A percentile compares a stretch with the other conserved stretches of the same genome.
Conservation (phyloP, 495 filamentous ascomycete genomes). For the Friedmanniomyces simplex region DNA sequence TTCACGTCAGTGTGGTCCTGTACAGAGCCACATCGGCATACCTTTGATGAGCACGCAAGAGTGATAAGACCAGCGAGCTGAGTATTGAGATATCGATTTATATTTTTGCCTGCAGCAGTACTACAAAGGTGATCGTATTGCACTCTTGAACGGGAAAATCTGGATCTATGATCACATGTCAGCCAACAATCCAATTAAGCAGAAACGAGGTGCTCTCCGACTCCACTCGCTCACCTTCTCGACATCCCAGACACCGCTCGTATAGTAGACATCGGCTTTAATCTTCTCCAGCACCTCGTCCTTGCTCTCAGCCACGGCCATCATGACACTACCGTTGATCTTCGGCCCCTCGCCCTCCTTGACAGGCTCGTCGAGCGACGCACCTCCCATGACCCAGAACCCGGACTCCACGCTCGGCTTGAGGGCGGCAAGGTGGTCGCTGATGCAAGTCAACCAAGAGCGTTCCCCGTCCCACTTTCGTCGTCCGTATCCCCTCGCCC, state of each 20-base stretch:
- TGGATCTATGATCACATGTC: slow-evolving; percentile 17
- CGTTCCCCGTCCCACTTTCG: background rate
- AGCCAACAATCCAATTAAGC: background rate
- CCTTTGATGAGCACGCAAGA: too few species aligned
- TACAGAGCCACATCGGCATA: too few species aligned
- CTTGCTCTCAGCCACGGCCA: slow-evolving; percentile 50
- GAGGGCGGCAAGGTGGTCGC: slow-evolving; percentile 45
- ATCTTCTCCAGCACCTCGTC: slow-evolving; percentile 59
- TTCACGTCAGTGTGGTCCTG: too few species aligned
- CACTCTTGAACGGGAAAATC: slow-evolving; percentile 32
- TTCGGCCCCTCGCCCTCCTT: slow-evolving; percentile 50
- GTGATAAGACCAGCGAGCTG: too few species aligned
- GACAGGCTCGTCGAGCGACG: slow-evolving; percentile 57
- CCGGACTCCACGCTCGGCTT: slow-evolving; percentile 36
- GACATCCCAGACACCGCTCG: slow-evolving; percentile 71
- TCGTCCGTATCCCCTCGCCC: too few species aligned
- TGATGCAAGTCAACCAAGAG: background rate
- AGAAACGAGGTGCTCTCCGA: background rate
- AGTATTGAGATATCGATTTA: too few species aligned
- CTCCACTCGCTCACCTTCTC: slow-evolving; percentile 44
- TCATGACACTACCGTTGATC: slow-evolving; percentile 60
- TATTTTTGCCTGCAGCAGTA: too few species aligned
- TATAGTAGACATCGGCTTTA: slow-evolving; percentile 61
- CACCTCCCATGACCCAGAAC: slow-evolving; percentile 52
- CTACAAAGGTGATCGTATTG: slow-evolving; percentile 5